Percentiles rank a stretch among this genome's conserved stretches.
phyloP scores from a whole-genome alignment of 805 yeast genomes.

The Jamesozyma jinghongensis region DNA sequence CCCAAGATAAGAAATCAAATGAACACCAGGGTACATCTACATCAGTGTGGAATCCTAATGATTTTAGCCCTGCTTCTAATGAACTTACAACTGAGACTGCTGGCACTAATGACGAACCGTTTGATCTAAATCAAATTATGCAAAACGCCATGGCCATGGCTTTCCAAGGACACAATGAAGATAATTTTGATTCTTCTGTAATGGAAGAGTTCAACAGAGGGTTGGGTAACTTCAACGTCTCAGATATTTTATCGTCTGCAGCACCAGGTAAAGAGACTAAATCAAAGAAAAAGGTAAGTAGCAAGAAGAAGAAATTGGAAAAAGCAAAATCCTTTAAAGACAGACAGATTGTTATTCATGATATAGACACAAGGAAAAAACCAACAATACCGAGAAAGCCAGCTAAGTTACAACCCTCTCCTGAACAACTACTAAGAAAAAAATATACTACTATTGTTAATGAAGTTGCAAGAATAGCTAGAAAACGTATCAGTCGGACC shows the following conservation, averaged over 20 bases:
- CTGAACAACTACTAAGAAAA: slow-evolving; percentile 14
- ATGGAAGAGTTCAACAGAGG: slow-evolving; percentile 25
- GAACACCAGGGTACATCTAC: neutral
- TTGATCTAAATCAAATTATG: slow-evolving; percentile 64
- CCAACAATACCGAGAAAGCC: slow-evolving; percentile 6
- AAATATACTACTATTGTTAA: slow-evolving; percentile 15
- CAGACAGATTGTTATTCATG: slow-evolving; percentile 11
- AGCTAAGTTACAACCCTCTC: slow-evolving; percentile 10
- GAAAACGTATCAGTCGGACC: slow-evolving; percentile 16
- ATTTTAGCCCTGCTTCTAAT: neutral
- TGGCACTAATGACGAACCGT: slow-evolving; percentile 33
- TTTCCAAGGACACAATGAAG: slow-evolving; percentile 38
- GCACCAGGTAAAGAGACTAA: neutral
- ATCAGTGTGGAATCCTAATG: slow-evolving; percentile 2
- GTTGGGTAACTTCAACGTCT: slow-evolving; percentile 11
- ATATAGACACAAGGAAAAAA: slow-evolving; percentile 6
- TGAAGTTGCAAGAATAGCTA: slow-evolving; percentile 25
- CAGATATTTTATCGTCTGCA: neutral
- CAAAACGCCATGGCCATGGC: slow-evolving; percentile 75
- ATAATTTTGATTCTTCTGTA: slow-evolving; percentile 13
- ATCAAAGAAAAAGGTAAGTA: slow-evolving; percentile 1
- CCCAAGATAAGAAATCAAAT: neutral
- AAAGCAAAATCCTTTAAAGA: slow-evolving; percentile 4
- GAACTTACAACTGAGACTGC: slow-evolving; percentile 2
- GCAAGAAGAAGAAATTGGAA: slow-evolving; percentile 1